Base-by-base conservation (phyloP, 202 grass and related monocot species). In the Zoysia matrella region DNA sequence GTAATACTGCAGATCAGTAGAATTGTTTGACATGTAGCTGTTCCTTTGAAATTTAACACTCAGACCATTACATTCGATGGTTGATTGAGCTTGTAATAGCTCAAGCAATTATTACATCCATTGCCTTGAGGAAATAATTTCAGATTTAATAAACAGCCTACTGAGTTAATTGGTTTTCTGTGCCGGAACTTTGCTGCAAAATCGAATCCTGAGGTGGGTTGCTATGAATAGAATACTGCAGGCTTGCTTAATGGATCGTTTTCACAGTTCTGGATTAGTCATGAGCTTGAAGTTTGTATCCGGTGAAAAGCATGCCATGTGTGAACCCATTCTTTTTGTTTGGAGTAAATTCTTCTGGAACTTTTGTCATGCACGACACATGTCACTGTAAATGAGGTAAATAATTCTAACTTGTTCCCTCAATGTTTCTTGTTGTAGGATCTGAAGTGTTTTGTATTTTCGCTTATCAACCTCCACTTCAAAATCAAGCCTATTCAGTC, bases 401-500 rank as follows among this genome's bases (percentile, higher is more conserved):
- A 22, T 14, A 39, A 64, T 56, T 6, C 65, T 87, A 73, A 83
- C n/a, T 0, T 39, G 3, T 39, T 53, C 1, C 11, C 6, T 12
- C 14, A 0, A 73, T 67, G 0, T 61, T 77, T 66, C 53, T 78
- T 15, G 65, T 62, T 84, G 22, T 22, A 22, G 22, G 22, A 22
- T 22, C 22, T 22, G 22, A 22, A 22, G 22, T 22, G 22, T 22
- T 83, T 89, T 92, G 94, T 98, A 72, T 95, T 95, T 83, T 98
- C 95, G 70, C 83, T 97, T 11, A 97, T 97, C 75, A 94, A 93
- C 44, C 88, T 97, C 86, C 95, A 97, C 80, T 98, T 98, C 57
- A 98, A 98, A 80, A 95, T 95, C 74, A 98, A 98, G 80, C 92
- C 95, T 55, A 95, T 98, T 62, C 95, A 95, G 65, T 90, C 90